These are phyloP conservation scores for Stephania japonica DNA, from an alignment of 164 flowering plant species.

Conservation along the genomic window DNA sequence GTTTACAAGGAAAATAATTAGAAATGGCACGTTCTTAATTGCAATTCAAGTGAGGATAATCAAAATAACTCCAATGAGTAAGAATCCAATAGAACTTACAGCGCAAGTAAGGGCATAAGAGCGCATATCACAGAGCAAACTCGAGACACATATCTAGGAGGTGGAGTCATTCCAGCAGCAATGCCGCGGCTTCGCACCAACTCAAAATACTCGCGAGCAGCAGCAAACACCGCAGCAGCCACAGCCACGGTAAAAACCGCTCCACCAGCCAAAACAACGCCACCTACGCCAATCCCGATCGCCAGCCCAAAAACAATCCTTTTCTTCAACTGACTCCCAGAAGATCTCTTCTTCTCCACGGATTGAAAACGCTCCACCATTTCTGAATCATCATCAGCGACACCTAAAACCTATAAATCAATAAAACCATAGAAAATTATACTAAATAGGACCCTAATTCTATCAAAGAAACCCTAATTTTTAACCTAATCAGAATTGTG, in stretches of 20 bases:
- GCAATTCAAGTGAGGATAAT: neutral
- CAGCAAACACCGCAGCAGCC: slow-evolving; percentile 66
- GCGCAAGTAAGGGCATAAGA: slow-evolving; percentile 71
- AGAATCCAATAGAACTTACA: slow-evolving; percentile 49
- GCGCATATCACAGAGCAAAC: slow-evolving; percentile 86
- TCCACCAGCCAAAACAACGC: slow-evolving; percentile 48
- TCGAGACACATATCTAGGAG: slow-evolving; percentile 93
- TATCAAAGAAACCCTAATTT: neutral
- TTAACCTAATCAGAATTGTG: neutral
- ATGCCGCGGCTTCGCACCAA: slow-evolving; percentile 88
- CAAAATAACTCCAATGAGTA: neutral
- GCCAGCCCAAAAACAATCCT: slow-evolving; percentile 79
- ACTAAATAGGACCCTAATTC: neutral
- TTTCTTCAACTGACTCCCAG: slow-evolving; percentile 67
- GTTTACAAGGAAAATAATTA: neutral
- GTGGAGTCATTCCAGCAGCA: slow-evolving; percentile 93
- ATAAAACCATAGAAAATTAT: neutral
- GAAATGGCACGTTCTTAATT: neutral
- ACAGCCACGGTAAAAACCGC: slow-evolving; percentile 69
- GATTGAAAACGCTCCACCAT: slow-evolving; percentile 20
- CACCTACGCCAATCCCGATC: slow-evolving; percentile 34
- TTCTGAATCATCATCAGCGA: slow-evolving; percentile 16
- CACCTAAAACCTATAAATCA: slow-evolving; percentile 3
- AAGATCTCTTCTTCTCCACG: slow-evolving; percentile 35
- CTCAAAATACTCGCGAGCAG: slow-evolving; percentile 86